Conservation (phyloP, 139 green algal genomes). For the Coccomyxa sp. region DNA sequence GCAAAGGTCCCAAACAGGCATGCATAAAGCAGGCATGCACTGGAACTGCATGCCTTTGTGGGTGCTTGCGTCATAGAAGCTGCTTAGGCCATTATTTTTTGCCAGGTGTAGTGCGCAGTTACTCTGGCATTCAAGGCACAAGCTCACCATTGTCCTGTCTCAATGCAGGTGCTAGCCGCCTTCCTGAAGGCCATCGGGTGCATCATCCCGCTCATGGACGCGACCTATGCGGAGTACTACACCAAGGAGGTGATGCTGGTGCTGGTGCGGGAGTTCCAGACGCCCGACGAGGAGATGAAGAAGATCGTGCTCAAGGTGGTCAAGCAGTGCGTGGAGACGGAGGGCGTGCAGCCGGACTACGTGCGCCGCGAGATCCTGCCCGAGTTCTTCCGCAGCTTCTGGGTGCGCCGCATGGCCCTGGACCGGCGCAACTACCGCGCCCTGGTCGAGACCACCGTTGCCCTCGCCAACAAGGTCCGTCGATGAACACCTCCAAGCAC, state of each 20-base stretch:
- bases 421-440: conserved; percentile 90
- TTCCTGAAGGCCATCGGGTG: conserved; percentile 94
- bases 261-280: conserved; percentile 95
- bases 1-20: too few relatives aligned
- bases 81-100: too few relatives aligned
- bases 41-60: too few relatives aligned
- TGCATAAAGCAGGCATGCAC: too few relatives aligned
- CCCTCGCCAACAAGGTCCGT: conserved; percentile 73
- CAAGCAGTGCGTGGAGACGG: conserved; percentile 95
- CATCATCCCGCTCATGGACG: conserved; percentile 99
- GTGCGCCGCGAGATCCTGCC: conserved; percentile 88
- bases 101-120: too few relatives aligned
- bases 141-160: background rate
- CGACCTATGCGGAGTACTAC: conserved; percentile 97
- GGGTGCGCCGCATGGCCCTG: conserved; percentile 95
- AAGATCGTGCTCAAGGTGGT: conserved; percentile 99
- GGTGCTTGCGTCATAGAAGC: too few relatives aligned
- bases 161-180: conserved; percentile 66
- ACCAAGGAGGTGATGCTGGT: conserved; percentile 97
- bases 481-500: background rate
- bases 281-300: conserved; percentile 99
- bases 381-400: conserved; percentile 97
- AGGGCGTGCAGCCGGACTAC: conserved; percentile 95
- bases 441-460: conserved; percentile 96
- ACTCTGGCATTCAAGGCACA: background rate